These are phyloP conservation scores for Podospora pseudocomata DNA, from an alignment of 495 filamentous ascomycete species.

Conservation along the genomic window DNA sequence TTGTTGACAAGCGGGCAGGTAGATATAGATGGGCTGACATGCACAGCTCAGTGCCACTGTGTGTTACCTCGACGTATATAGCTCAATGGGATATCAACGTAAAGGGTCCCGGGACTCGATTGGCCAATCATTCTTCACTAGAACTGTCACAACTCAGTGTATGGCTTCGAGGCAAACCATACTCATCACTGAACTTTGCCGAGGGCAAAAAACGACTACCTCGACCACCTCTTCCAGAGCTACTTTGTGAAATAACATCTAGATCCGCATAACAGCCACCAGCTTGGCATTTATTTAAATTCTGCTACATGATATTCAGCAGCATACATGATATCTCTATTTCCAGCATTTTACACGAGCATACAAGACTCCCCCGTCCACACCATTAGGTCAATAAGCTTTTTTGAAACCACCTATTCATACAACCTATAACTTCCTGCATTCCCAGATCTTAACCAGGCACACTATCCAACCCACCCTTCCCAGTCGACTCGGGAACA, in stretches of 20 bases:
- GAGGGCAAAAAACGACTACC: too few relatives aligned
- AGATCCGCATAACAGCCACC: too few relatives aligned
- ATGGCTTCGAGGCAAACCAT: too few relatives aligned
- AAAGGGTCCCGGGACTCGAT: neutral
- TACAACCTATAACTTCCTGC: neutral
- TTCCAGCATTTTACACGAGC: neutral
- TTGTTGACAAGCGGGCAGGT: neutral
- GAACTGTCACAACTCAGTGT: too few relatives aligned
- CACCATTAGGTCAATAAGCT: neutral
- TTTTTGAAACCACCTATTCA: neutral
- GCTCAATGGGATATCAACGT: neutral
- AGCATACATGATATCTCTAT: too few relatives aligned
- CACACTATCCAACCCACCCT: constrained; percentile 63
- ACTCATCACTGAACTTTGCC: too few relatives aligned
- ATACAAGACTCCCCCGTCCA: neutral
- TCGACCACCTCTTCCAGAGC: too few relatives aligned
- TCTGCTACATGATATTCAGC: too few relatives aligned
- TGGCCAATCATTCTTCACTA: neutral
- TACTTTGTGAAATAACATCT: too few relatives aligned
- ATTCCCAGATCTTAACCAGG: constrained; percentile 34
- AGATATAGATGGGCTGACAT: neutral
- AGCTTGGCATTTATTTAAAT: too few relatives aligned
- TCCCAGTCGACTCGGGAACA: constrained; percentile 56
- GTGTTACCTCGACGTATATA: neutral
- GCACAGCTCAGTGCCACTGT: neutral